Evolutionary conservation across 2,329 filamentous ascomycete species (phyloP).

Genomic region (Beauveria pseudobassiana): DNA sequence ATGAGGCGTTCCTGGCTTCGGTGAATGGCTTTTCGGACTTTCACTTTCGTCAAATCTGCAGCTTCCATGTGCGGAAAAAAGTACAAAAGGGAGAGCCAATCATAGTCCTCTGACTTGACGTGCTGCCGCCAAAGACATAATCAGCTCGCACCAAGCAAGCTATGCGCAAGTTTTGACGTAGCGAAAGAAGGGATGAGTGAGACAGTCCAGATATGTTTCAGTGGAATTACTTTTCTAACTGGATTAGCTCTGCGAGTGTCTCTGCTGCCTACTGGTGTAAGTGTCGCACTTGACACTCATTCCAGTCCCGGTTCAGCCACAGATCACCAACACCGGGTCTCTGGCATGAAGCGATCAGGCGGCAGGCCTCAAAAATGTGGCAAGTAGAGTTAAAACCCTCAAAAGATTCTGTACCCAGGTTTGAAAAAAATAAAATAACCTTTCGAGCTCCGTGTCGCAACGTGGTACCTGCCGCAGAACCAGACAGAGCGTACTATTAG

Average conservation of each 20-base stretch:
- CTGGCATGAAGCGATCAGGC: background rate
- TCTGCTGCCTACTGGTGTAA: background rate
- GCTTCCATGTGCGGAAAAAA: too few species aligned
- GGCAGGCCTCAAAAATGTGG: background rate
- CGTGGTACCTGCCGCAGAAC: background rate
- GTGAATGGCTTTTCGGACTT: too few species aligned
- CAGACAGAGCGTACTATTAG: background rate
- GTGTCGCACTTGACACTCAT: background rate
- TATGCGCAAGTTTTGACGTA: background rate
- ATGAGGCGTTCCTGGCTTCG: too few species aligned
- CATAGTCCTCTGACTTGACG: background rate
- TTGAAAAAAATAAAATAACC: background rate
- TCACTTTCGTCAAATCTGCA: too few species aligned
- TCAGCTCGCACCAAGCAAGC: background rate
- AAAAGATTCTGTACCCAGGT: background rate
- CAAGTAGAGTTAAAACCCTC: background rate
- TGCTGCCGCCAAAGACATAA: background rate
- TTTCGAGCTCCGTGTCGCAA: background rate
- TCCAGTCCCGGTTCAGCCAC: background rate
- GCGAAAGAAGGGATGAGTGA: background rate
- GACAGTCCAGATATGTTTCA: background rate
- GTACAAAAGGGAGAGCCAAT: too few species aligned
- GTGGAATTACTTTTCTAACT: background rate
- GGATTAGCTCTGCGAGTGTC: background rate
- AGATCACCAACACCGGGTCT: background rate